Base-by-base conservation (phyloP, 495 filamentous ascomycete species). In the Lasiosphaeriaceae sp. region DNA sequence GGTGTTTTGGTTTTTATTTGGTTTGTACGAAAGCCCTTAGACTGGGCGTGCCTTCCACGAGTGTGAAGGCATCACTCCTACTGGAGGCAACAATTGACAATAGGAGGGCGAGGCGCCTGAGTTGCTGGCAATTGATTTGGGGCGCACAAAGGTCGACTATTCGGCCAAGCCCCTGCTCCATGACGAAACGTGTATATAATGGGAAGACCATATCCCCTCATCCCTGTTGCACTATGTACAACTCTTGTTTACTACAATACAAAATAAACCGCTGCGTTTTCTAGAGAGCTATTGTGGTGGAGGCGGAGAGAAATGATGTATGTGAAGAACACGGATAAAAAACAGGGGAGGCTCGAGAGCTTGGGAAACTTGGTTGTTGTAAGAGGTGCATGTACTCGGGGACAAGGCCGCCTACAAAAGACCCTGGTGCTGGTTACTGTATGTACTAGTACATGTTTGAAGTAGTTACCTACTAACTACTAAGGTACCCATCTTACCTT, bases 1-100 rank as follows among this genome's bases (percentile, higher is more conserved):
- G 11, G 34, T 37, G 31, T 14, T 24, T 52, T 29, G 19, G 16
- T 50, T 34, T 23, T 52, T n/a, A n/a, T n/a, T 52, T 23, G 29
- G 37, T 53, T 53, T 45, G 39, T 17, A 20, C 26, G 48, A 19
- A 34, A 24, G 29, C 48, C 31, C 34, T 19, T 50, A 50, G 48
- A 50, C 24, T 20, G 29, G 48, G 16, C 34, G 22, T 35, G 26
- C 26, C n/a, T 20, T 50, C 14, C 48, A 43, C 24, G 3, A 20
- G 11, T 35, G 29, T 34, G 16, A 50, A 50, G 9, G 16, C 11
- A 21, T 17, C 34, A 50, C 23, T 7, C 5, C 39, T 43, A 43
- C 39, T 5, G 14, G 39, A 43, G 39, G 39, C 12, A 43, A 43
- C 39, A 43, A 17, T 43, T 4, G 39, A 17, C 16, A 12, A 12